Percentiles rank a stretch among this genome's conserved stretches.
Conservation (phyloP, 192 early-diverging fungal species). For the Coemansia sp. region DNA sequence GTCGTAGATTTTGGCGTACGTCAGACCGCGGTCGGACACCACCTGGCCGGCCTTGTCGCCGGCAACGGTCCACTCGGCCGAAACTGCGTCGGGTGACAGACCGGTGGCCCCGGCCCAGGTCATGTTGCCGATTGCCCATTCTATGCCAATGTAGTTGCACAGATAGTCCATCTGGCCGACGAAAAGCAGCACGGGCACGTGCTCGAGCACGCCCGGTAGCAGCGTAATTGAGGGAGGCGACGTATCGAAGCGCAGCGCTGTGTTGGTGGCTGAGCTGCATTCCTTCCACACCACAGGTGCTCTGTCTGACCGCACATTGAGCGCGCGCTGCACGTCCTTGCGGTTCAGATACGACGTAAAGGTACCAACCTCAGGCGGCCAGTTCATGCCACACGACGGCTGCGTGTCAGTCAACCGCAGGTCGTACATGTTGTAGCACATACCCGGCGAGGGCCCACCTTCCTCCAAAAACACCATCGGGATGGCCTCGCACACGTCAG, state of each 20-base stretch:
- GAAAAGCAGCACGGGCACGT: conserved; percentile 57
- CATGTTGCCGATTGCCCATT: conserved; percentile 59
- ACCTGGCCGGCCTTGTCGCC: conserved; percentile 46
- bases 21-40: conserved; percentile 58
- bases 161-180: conserved; percentile 68
- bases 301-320: conserved; percentile 42
- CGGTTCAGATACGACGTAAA: conserved; percentile 51
- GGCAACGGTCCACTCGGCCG: conserved; percentile 53
- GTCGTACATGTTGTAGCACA: conserved; percentile 75
- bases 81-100: conserved; percentile 21
- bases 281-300: conserved; percentile 55
- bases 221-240: conserved; percentile 51
- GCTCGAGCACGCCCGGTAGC: conserved; percentile 50
- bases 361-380: conserved; percentile 46
- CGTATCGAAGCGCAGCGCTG: conserved; percentile 29
- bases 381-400: conserved; percentile 62
- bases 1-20: conserved; percentile 57
- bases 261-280: conserved; percentile 53
- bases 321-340: conserved; percentile 51
- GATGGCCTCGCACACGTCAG: conserved; percentile 35
- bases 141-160: conserved; percentile 68
- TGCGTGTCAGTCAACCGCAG: conserved; percentile 59
- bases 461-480: conserved; percentile 35
- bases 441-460: conserved; percentile 30
- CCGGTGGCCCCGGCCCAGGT: conserved; percentile 61